These are phyloP conservation scores for Silene latifolia DNA, from an alignment of 148 eudicot genomes.

Conservation along the genomic window DNA sequence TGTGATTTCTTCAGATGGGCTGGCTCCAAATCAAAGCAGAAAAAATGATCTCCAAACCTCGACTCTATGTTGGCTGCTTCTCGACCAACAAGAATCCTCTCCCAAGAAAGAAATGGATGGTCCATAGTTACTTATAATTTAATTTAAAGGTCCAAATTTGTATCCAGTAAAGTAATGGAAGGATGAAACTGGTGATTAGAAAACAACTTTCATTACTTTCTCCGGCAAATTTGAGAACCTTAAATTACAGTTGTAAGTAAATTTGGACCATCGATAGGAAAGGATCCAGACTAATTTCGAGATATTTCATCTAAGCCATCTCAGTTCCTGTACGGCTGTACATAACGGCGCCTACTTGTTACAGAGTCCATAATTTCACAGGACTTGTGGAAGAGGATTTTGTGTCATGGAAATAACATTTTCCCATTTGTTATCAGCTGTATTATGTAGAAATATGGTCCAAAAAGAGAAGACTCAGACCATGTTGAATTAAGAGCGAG, in stretches of 20 bases:
- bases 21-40: conserved; percentile 48
- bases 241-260: too few relatives aligned
- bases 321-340: neutral
- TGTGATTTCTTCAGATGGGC: conserved; percentile 96
- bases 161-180: too few relatives aligned
- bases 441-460: too few relatives aligned
- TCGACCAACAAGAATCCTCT: neutral
- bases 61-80: neutral
- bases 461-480: too few relatives aligned
- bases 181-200: neutral
- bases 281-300: too few relatives aligned
- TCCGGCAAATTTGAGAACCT: neutral
- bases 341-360: neutral
- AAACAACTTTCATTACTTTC: neutral
- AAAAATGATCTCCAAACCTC: conserved; percentile 13
- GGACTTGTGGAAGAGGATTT: neutral
- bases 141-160: too few relatives aligned
- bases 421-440: neutral
- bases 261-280: too few relatives aligned
- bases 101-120: too few relatives aligned
- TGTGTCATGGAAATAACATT: neutral
- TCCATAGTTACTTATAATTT: too few relatives aligned
- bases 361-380: neutral
- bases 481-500: too few relatives aligned
- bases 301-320: neutral